Conservation (phyloP, 1,284 basidiomycete species). For the Cryptococcus amylolentus region DNA sequence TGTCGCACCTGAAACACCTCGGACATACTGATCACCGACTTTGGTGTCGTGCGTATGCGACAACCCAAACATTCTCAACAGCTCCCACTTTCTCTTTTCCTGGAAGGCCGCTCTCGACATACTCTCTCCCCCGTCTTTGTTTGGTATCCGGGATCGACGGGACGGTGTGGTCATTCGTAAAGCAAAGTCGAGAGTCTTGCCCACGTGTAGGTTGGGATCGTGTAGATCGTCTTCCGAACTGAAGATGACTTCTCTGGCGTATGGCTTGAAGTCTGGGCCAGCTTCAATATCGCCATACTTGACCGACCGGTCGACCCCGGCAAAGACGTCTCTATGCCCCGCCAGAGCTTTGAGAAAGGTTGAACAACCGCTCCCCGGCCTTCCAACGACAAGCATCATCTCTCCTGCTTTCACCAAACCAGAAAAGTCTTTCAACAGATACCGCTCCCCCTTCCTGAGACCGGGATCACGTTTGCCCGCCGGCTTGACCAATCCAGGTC, state of each 20-base stretch:
- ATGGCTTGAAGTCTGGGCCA: slow-evolving; percentile 21
- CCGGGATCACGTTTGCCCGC: slow-evolving; percentile 20
- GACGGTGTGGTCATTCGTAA: slow-evolving; percentile 35
- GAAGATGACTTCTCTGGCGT: slow-evolving; percentile 30
- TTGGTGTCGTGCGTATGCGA: slow-evolving; percentile 70
- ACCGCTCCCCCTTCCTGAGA: slow-evolving; percentile 36
- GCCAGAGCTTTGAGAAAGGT: slow-evolving; percentile 52
- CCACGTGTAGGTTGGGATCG: slow-evolving; percentile 41
- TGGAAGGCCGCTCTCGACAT: slow-evolving; percentile 52
- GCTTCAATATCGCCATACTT: slow-evolving; percentile 44
- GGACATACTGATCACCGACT: slow-evolving; percentile 69
- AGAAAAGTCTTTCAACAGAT: slow-evolving; percentile 35
- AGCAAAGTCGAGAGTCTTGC: slow-evolving; percentile 43
- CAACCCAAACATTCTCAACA: slow-evolving; percentile 68
- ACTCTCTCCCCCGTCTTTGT: slow-evolving; percentile 18
- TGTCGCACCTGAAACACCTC: slow-evolving; percentile 65
- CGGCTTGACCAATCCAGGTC: slow-evolving; percentile 11
- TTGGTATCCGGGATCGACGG: slow-evolving; percentile 18
- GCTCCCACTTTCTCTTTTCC: slow-evolving; percentile 55
- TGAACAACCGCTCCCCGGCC: slow-evolving; percentile 51
- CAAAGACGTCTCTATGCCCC: slow-evolving; percentile 46
- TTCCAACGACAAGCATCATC: slow-evolving; percentile 46
- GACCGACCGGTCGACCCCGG: slow-evolving; percentile 47
- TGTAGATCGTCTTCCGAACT: slow-evolving; percentile 44
- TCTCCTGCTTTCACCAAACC: slow-evolving; percentile 40